Conservation (phyloP, 2,329 filamentous ascomycete species). For the Trichoderma pleuroti region DNA sequence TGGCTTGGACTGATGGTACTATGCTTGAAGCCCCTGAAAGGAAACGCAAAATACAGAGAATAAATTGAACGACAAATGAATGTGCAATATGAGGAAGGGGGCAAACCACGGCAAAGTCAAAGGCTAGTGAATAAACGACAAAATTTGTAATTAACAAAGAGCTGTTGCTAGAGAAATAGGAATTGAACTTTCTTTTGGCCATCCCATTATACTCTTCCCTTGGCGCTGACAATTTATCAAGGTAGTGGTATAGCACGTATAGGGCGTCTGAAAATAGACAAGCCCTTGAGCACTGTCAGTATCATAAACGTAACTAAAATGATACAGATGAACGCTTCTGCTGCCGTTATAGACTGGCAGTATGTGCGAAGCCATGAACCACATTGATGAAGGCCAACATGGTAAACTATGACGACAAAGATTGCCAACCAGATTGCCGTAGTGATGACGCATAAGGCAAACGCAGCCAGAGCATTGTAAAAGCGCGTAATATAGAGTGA, state of each 20-base stretch:
- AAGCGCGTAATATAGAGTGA: not conserved
- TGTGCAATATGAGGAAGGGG: too few species aligned
- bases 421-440: not conserved
- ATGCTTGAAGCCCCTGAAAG: not conserved
- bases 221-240: too few species aligned
- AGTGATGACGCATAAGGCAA: not conserved
- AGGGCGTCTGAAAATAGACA: not conserved
- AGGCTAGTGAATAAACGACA: too few species aligned
- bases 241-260: not conserved
- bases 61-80: too few species aligned
- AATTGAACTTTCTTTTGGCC: too few species aligned
- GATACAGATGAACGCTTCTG: not conserved
- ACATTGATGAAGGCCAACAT: not conserved
- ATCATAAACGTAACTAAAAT: not conserved
- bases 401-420: not conserved
- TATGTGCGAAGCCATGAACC: not conserved
- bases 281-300: not conserved
- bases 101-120: too few species aligned
- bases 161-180: too few species aligned
- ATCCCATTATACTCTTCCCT: too few species aligned
- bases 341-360: not conserved
- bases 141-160: too few species aligned
- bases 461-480: not conserved
- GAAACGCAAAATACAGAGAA: too few species aligned
- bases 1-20: not conserved